Evolutionary conservation across 805 yeast genomes (phyloP).

Genomic region (Zygosaccharomyces bailii): DNA sequence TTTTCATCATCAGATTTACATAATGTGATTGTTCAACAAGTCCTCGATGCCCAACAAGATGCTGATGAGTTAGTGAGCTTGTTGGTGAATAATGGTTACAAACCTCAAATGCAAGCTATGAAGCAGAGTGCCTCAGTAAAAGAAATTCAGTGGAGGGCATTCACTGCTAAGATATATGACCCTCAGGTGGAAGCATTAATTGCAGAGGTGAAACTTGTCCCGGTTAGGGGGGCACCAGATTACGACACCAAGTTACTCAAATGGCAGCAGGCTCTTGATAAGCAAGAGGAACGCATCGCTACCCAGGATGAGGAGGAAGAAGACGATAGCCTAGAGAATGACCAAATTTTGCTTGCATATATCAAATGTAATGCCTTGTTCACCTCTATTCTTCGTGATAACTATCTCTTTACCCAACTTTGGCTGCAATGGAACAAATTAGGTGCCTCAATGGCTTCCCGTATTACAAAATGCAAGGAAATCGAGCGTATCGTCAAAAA

Average conservation of each 20-base stretch:
- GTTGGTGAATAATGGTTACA: slow-evolving; percentile 34
- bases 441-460: slow-evolving; percentile 24
- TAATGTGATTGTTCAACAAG: slow-evolving; percentile 21
- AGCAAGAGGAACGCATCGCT: slow-evolving; percentile 54
- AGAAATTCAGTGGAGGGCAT: slow-evolving; percentile 54
- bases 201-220: slow-evolving; percentile 39
- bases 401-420: slow-evolving; percentile 42
- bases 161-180: slow-evolving; percentile 61
- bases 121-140: slow-evolving; percentile 37
- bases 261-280: slow-evolving; percentile 68
- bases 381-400: slow-evolving; percentile 71
- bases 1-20: slow-evolving; percentile 26
- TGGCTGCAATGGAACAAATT: slow-evolving; percentile 28
- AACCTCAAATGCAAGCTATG: slow-evolving; percentile 31
- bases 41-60: slow-evolving; percentile 15
- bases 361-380: slow-evolving; percentile 65
- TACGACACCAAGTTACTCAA: slow-evolving; percentile 56
- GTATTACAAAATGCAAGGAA: slow-evolving; percentile 33
- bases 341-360: slow-evolving; percentile 72
- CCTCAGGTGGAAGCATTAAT: slow-evolving; percentile 67
- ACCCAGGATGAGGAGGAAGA: slow-evolving; percentile 41
- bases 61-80: slow-evolving; percentile 39
- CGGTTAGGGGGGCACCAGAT: slow-evolving; percentile 40
- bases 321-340: slow-evolving; percentile 51
- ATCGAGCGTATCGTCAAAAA: slow-evolving; percentile 38